A percentile compares a stretch with the other conserved stretches of the same genome.
Conservation (phyloP, 176 grass and related monocot genomes). For the Eragrostis nindensis region DNA sequence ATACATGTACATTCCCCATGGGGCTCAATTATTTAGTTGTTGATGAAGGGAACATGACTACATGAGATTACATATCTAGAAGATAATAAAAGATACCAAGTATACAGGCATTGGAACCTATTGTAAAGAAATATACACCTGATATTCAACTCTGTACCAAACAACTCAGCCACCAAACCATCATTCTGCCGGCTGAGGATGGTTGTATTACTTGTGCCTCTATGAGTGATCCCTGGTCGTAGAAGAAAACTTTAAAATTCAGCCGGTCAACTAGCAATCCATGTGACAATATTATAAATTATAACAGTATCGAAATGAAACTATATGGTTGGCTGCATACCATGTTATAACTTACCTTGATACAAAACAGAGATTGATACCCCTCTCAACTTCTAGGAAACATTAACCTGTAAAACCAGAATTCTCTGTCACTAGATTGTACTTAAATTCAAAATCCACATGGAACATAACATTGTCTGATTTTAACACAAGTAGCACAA, state of each 20-base stretch:
- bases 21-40: slow-evolving; percentile 14
- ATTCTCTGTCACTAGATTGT: background rate
- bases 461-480: background rate
- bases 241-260: slow-evolving; percentile 18
- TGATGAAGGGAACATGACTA: slow-evolving; percentile 12
- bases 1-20: background rate
- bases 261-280: slow-evolving; percentile 26
- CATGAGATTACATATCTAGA: slow-evolving; percentile 27
- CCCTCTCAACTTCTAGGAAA: background rate
- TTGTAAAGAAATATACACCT: slow-evolving; percentile 15
- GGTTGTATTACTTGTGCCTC: too few species aligned
- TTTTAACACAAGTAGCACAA: background rate
- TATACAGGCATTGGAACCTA: background rate
- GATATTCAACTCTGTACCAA: slow-evolving; percentile 23
- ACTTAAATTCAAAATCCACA: slow-evolving; percentile 8
- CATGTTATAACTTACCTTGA: slow-evolving; percentile 36
- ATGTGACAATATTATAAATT: slow-evolving; percentile 28
- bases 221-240: background rate
- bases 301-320: slow-evolving; percentile 32
- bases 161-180: slow-evolving; percentile 29
- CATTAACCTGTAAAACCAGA: slow-evolving; percentile 47
- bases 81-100: slow-evolving; percentile 16
- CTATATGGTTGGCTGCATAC: background rate
- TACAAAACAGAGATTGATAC: slow-evolving; percentile 16
- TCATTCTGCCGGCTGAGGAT: slow-evolving; percentile 32